These are phyloP conservation scores for Malus orientalis DNA, from an alignment of 306 rosid species.

Conservation along the genomic window DNA sequence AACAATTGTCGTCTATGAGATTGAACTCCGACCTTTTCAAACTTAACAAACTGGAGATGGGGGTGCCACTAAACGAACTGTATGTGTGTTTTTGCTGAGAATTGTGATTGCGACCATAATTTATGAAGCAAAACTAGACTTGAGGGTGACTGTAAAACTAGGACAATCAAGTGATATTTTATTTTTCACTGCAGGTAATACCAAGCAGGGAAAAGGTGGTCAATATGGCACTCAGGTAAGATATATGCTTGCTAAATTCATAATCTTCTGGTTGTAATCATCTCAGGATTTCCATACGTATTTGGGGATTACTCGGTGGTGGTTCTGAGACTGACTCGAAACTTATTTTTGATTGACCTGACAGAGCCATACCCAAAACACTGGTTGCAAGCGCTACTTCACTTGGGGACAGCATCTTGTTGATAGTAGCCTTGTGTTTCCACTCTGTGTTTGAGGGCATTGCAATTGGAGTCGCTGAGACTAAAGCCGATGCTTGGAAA, in stretches of 20 bases:
- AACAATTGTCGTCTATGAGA: not conserved
- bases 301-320: not conserved
- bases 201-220: slow-evolving; percentile 1
- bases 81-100: not conserved
- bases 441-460: no score
- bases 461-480: no score
- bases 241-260: not conserved
- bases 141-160: not conserved
- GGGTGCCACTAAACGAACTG: not conserved
- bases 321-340: not conserved
- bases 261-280: not conserved
- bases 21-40: not conserved
- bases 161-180: not conserved
- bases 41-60: not conserved
- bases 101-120: not conserved
- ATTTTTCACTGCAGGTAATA: not conserved
- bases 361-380: no score
- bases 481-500: no score
- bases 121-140: not conserved
- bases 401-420: no score
- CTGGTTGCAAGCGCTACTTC: no score
- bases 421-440: no score
- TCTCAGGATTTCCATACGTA: not conserved
- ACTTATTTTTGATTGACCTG: no score
- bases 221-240: slow-evolving; percentile 3